Percentiles rank a stretch among this genome's conserved stretches.
Conservation (phyloP, 2,329 filamentous ascomycete genomes). For the Aspergillus sp. region DNA sequence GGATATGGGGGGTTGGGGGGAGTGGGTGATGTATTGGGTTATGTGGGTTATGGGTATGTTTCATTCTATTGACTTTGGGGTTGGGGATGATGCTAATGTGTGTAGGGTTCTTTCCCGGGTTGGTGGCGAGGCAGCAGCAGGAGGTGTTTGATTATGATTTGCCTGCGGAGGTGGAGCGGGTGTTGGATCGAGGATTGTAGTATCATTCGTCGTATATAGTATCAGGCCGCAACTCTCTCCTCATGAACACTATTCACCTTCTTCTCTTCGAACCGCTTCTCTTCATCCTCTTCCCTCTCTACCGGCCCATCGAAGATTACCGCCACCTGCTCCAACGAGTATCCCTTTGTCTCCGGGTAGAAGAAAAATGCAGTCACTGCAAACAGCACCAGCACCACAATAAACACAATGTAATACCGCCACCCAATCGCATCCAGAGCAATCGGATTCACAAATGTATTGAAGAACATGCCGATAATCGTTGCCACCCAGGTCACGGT, state of each 20-base stretch:
- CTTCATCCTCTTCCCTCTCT: neutral
- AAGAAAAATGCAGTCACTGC: conserved; percentile 11
- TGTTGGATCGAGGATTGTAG: conserved; percentile 4
- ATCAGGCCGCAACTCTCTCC: neutral
- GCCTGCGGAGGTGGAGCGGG: conserved; percentile 22
- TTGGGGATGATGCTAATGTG: neutral
- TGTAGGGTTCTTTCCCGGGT: conserved; percentile 27
- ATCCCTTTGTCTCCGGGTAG: conserved; percentile 18
- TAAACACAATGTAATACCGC: conserved; percentile 28
- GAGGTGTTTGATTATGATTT: conserved; percentile 29
- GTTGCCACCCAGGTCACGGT: conserved; percentile 22
- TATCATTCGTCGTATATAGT: neutral
- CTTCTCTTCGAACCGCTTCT: neutral
- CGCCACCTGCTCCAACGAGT: conserved; percentile 17
- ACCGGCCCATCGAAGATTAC: conserved; percentile 13
- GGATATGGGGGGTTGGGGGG: conserved; percentile 35
- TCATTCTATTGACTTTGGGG: too few species aligned
- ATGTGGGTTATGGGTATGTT: conserved; percentile 40
- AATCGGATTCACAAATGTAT: conserved; percentile 26
- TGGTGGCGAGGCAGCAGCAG: conserved; percentile 19
- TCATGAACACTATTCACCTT: neutral
- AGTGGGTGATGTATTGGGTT: conserved; percentile 41
- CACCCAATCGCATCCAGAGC: conserved; percentile 25
- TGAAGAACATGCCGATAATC: conserved; percentile 22
- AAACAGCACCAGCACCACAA: conserved; percentile 14